A percentile compares a stretch with the other conserved stretches of the same genome.
Evolutionary conservation across 75 land plant genomes (phyloP).

Genomic region (Gnetum montanum): DNA sequence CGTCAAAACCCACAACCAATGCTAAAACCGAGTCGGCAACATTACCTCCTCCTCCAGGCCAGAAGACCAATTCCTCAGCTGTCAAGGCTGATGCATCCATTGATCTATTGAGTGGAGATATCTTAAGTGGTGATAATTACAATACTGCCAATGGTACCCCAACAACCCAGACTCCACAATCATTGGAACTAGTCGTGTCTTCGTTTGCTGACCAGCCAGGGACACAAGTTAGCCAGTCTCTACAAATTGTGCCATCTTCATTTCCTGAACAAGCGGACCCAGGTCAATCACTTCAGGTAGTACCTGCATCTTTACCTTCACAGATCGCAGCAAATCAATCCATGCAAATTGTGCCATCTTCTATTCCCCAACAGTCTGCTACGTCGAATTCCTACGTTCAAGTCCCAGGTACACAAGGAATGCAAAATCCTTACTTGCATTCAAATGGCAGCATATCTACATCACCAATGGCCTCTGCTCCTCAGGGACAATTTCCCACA

Average conservation of each 20-base stretch:
- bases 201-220: slow-evolving; percentile 13
- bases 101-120: slow-evolving; percentile 62
- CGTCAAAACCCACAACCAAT: slow-evolving; percentile 2
- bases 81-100: slow-evolving; percentile 32
- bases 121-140: slow-evolving; percentile 52
- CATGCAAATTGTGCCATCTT: slow-evolving; percentile 14
- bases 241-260: too few relatives aligned
- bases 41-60: slow-evolving; percentile 18
- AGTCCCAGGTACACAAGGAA: slow-evolving; percentile 2
- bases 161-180: slow-evolving; percentile 43
- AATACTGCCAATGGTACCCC: slow-evolving; percentile 23
- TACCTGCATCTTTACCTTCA: too few relatives aligned
- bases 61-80: slow-evolving; percentile 11
- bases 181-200: slow-evolving; percentile 16
- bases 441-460: slow-evolving; percentile 33
- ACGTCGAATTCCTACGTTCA: slow-evolving; percentile 13
- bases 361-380: slow-evolving; percentile 20
- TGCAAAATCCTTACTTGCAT: slow-evolving; percentile 15
- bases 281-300: too few relatives aligned
- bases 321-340: not conserved
- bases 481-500: slow-evolving; percentile 18
- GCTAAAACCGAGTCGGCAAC: slow-evolving; percentile 13
- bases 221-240: too few relatives aligned
- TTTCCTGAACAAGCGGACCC: too few relatives aligned
- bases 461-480: slow-evolving; percentile 14